A percentile compares a stretch with the other conserved stretches of the same genome.
Conservation (phyloP, 306 rosid genomes). For the Trifolium pratense region DNA sequence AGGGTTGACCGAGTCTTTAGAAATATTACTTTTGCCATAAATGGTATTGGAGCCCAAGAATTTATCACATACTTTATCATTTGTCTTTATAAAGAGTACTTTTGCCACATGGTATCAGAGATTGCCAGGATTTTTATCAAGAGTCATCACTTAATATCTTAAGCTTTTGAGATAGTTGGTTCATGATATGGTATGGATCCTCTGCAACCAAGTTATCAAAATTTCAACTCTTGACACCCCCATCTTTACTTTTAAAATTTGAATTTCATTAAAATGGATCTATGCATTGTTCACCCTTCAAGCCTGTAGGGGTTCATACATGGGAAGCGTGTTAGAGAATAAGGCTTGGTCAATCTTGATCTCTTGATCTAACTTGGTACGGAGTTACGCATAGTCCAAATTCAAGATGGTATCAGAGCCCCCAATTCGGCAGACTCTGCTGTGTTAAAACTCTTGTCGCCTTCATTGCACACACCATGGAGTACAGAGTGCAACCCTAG, state of each 20-base stretch:
- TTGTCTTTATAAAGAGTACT: not conserved
- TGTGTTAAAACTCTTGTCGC: not conserved
- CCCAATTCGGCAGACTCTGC: not conserved
- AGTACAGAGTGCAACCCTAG: not conserved
- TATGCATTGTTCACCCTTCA: not conserved
- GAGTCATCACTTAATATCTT: not conserved
- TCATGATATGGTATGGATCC: not conserved
- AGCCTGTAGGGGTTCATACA: not conserved
- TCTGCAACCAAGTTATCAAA: not conserved
- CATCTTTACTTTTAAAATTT: not conserved
- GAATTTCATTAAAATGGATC: not conserved
- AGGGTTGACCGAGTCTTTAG: not conserved
- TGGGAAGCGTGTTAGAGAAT: not conserved
- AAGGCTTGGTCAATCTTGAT: no score
- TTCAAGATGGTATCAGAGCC: not conserved
- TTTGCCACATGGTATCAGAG: not conserved
- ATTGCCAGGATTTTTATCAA: not conserved
- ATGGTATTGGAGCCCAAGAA: not conserved
- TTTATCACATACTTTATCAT: no score
- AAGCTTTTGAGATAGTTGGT: constrained; percentile 4
- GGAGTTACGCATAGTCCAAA: no score
- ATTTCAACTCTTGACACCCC: not conserved
- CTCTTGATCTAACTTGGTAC: no score
- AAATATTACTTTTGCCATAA: not conserved
- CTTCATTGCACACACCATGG: not conserved